Percentiles rank a stretch among this genome's conserved stretches.
phyloP scores from a whole-genome alignment of 345 rosid species.

The Eucalyptus albens region DNA sequence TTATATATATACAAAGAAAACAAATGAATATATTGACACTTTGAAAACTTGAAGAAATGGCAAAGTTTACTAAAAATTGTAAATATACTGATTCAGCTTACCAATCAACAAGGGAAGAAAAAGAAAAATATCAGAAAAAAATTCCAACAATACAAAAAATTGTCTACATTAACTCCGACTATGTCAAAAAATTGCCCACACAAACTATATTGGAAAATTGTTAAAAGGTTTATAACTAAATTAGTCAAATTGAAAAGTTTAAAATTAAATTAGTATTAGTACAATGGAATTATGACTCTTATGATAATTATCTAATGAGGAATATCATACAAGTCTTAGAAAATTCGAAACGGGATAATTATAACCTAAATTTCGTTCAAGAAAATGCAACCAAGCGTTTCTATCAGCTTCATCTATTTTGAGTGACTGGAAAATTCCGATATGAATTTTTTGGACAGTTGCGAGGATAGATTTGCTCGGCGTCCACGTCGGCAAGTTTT shows the following conservation, averaged over 20 bases:
- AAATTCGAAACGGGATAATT: background rate
- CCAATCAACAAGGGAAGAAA: accelerated
- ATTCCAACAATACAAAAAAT: background rate
- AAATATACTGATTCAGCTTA: accelerated
- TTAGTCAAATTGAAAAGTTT: accelerated
- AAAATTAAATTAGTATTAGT: background rate
- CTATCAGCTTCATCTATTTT: background rate
- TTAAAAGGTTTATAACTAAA: accelerated
- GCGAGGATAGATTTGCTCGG: background rate
- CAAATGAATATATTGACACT: background rate
- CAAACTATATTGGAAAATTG: accelerated
- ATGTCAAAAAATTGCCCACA: background rate
- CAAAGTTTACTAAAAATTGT: background rate
- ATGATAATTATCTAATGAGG: background rate
- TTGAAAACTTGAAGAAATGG: background rate
- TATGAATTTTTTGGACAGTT: background rate
- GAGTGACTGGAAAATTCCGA: background rate
- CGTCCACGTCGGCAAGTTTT: background rate
- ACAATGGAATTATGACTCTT: background rate
- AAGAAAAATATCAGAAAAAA: background rate
- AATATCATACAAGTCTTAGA: background rate
- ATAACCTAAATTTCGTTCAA: background rate
- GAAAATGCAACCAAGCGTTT: background rate
- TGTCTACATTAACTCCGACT: accelerated
- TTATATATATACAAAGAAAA: background rate